Evolutionary conservation across 805 yeast genomes (phyloP).

Genomic region (Kodamaea restingae): DNA sequence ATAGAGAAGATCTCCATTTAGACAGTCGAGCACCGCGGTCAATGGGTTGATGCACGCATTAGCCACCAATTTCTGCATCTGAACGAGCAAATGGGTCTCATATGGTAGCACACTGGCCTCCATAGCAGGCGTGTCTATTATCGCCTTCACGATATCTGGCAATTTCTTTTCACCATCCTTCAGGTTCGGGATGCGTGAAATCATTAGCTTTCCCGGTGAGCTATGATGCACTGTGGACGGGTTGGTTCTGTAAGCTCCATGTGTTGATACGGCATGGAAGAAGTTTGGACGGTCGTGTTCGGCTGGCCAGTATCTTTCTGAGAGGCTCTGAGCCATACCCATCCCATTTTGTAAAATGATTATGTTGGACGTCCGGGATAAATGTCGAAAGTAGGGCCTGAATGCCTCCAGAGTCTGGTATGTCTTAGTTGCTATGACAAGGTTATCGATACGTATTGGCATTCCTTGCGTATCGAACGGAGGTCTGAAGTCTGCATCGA

Average conservation of each 20-base stretch:
- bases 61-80: slow-evolving; percentile 70
- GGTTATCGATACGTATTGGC: slow-evolving; percentile 39
- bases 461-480: slow-evolving; percentile 9
- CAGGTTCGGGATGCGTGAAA: slow-evolving; percentile 50
- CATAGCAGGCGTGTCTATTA: slow-evolving; percentile 22
- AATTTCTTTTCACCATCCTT: background rate
- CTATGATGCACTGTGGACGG: slow-evolving; percentile 49
- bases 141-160: slow-evolving; percentile 19
- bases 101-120: slow-evolving; percentile 31
- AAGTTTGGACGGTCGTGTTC: slow-evolving; percentile 47
- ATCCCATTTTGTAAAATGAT: slow-evolving; percentile 82
- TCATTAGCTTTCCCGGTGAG: slow-evolving; percentile 61
- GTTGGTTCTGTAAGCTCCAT: slow-evolving; percentile 63
- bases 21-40: slow-evolving; percentile 72
- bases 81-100: slow-evolving; percentile 48
- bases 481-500: slow-evolving; percentile 24
- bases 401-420: slow-evolving; percentile 68
- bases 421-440: slow-evolving; percentile 78
- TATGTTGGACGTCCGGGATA: slow-evolving; percentile 51
- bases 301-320: slow-evolving; percentile 52
- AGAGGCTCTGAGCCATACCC: slow-evolving; percentile 59
- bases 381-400: slow-evolving; percentile 45
- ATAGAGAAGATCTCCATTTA: slow-evolving; percentile 67
- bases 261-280: slow-evolving; percentile 74
- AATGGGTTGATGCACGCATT: slow-evolving; percentile 83